Conservation (phyloP, 2,329 filamentous ascomycete genomes). For the Alternaria brassicae region DNA sequence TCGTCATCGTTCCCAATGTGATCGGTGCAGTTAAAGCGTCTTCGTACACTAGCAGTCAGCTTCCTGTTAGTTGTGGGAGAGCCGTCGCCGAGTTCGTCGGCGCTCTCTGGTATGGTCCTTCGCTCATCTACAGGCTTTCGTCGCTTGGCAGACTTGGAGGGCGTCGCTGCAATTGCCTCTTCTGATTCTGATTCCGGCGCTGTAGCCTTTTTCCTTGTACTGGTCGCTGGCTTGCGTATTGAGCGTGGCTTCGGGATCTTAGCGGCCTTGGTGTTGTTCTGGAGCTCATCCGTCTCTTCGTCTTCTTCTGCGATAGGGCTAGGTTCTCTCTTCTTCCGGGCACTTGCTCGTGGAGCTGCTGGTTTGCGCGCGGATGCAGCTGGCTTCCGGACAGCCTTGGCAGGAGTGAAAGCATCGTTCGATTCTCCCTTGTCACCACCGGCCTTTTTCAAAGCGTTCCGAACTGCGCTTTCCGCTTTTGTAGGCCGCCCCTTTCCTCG, state of each 20-base stretch:
- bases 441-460: constrained; percentile 15
- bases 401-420: constrained; percentile 25
- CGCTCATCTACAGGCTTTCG: constrained; percentile 15
- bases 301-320: constrained; percentile 16
- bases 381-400: constrained; percentile 14
- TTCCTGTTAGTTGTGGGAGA: constrained; percentile 23
- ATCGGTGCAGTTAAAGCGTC: constrained; percentile 37
- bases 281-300: constrained; percentile 10
- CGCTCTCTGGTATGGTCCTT: constrained; percentile 24
- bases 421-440: constrained; percentile 19
- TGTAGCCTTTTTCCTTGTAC: constrained; percentile 12
- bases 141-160: constrained; percentile 22
- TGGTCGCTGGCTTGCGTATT: constrained; percentile 15
- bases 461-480: constrained; percentile 26
- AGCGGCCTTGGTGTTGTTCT: neutral
- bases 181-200: constrained; percentile 15
- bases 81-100: constrained; percentile 30
- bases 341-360: constrained; percentile 15
- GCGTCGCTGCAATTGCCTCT: constrained; percentile 19
- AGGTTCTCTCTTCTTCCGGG: constrained; percentile 19
- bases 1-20: constrained; percentile 35
- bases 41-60: constrained; percentile 27
- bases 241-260: constrained; percentile 18
- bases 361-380: constrained; percentile 24
- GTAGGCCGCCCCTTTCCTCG: constrained; percentile 22